Evolutionary conservation across 2,329 filamentous ascomycete species (phyloP), one percentile per base, ranked within the genome.

Genomic region (Cladosporium velox): DNA sequence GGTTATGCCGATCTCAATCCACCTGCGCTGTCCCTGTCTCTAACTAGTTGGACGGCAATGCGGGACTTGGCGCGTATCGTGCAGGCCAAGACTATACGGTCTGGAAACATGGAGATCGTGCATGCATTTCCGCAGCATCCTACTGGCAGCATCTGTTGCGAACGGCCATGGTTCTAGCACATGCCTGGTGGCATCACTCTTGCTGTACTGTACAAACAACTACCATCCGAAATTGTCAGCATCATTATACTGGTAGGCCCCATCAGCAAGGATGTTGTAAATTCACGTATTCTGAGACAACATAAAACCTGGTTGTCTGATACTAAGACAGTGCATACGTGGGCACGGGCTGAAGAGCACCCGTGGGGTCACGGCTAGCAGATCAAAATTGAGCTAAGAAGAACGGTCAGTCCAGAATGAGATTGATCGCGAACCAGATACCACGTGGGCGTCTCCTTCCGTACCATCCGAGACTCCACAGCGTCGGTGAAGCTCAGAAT

Each of bases 1-100:
- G 34, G 5, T 44, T 64, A 64, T 64, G 61, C 35, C 61, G 61
- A 64, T 64, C 61, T 49, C 61, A 64, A 64, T 64, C 61, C 61
- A 35, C 51, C 32, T 57, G 51, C 30, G 35, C 49, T 52, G 11
- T 64, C 35, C 51, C 18, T 64, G 61, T 57, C 61, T 64, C 61
- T 47, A 26, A 35, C 26, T 64, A 57, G 47, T 57, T 64, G 21
- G 26, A 47, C 49, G 44, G 52, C 61, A 28, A 38, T 49, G 60
- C 26, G 52, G 61, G 51, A 15, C 51, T 64, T 64, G 61, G 35
- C 61, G 14, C 18, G 6, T 26, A 57, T 55, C 24, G 21, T 41
- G 35, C 35, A 41, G 49, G 35, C 61, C 51, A 55, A 32, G 51
- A 26, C 41, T 57, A 34, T 26, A 64, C 44, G 47, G 34, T 44